Evolutionary conservation across 202 grass and related monocot species (phyloP).

Genomic region (Carex arenaria): DNA sequence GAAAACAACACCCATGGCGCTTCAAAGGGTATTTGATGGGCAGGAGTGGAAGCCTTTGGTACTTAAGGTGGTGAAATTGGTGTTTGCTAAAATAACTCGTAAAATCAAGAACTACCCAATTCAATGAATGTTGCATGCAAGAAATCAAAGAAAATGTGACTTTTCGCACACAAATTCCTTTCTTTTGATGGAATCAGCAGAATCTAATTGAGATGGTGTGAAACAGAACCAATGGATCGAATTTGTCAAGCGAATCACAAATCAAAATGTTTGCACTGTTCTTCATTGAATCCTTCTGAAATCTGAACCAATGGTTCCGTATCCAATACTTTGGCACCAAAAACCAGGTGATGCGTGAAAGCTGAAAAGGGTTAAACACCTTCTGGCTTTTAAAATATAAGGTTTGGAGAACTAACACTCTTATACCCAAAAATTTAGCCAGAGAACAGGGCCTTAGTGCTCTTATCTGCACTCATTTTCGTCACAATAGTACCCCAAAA

Average conservation of each 20-base stretch:
- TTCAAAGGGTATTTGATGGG: too few species aligned
- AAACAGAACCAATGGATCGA: background rate
- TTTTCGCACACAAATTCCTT: background rate
- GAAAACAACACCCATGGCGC: too few species aligned
- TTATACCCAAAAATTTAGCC: too few species aligned
- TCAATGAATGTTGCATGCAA: background rate
- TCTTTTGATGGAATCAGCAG: background rate
- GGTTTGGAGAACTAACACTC: background rate
- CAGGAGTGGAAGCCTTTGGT: too few species aligned
- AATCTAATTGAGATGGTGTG: background rate
- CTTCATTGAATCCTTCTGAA: background rate
- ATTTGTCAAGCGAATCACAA: too few species aligned
- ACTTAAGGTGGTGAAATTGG: background rate
- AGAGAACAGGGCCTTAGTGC: slow-evolving; percentile 21
- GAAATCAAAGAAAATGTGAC: background rate
- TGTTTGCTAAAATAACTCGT: background rate
- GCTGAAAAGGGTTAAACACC: background rate
- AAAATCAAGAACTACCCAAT: background rate
- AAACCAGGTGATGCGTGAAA: background rate
- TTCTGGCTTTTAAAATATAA: background rate
- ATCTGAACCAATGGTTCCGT: background rate
- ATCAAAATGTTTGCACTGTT: background rate
- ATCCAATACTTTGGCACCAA: background rate
- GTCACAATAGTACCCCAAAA: slow-evolving; percentile 2
- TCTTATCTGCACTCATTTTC: slow-evolving; percentile 23